Percentiles rank a stretch among this genome's conserved stretches.
Evolutionary conservation across 2,329 filamentous ascomycete genomes (phyloP).

Genomic region (Beauveria varroae): DNA sequence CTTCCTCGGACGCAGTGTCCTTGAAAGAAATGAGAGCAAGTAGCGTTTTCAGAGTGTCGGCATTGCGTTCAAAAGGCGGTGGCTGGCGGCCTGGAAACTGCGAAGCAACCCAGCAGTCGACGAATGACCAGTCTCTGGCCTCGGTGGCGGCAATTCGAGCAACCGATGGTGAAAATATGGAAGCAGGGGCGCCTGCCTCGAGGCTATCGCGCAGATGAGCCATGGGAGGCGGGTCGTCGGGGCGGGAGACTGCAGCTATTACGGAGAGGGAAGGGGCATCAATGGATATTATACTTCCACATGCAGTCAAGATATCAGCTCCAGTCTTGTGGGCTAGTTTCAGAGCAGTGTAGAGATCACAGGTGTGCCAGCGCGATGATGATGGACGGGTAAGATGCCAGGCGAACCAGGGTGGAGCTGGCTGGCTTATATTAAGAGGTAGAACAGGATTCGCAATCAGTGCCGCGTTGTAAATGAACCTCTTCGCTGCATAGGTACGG

Average conservation of each 20-base stretch:
- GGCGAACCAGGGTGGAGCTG: too few relatives aligned
- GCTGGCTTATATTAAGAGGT: too few relatives aligned
- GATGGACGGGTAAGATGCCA: too few relatives aligned
- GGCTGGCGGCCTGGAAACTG: constrained; percentile 57
- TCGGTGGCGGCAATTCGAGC: constrained; percentile 70
- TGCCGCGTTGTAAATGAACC: too few relatives aligned
- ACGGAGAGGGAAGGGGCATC: background rate
- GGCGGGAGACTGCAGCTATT: background rate
- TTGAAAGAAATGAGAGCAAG: constrained; percentile 68
- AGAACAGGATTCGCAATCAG: too few relatives aligned
- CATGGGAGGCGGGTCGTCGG: constrained; percentile 21
- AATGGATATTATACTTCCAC: background rate
- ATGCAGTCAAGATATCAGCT: background rate
- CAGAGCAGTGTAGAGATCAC: too few relatives aligned
- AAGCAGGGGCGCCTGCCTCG: constrained; percentile 27
- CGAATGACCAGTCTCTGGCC: constrained; percentile 84
- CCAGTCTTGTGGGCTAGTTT: background rate
- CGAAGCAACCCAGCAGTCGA: constrained; percentile 73
- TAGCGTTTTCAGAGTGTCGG: constrained; percentile 70
- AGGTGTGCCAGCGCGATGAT: background rate
- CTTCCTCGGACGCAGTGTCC: constrained; percentile 69
- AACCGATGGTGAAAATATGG: constrained; percentile 61
- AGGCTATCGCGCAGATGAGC: constrained; percentile 25
- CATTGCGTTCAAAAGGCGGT: constrained; percentile 78
- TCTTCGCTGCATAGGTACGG: too few relatives aligned